A percentile compares a stretch with the other conserved stretches of the same genome.
phyloP scores from a whole-genome alignment of 2,329 filamentous ascomycete genomes.

The Venturia pyrina region DNA sequence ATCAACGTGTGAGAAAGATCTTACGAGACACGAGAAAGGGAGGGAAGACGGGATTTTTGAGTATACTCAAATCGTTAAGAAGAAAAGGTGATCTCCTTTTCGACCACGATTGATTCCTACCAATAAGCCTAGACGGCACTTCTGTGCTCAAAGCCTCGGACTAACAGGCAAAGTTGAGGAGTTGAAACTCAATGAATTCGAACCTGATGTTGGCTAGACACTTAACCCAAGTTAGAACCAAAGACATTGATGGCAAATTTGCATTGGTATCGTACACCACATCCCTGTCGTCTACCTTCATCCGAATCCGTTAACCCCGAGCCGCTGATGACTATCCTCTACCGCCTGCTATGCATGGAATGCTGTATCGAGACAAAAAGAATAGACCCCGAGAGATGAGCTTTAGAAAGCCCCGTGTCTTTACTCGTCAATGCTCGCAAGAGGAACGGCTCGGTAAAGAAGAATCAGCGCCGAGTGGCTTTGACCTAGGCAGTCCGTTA shows the following conservation, averaged over 20 bases:
- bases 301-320: background rate
- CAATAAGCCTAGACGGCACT: background rate
- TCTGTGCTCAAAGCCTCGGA: background rate
- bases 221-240: background rate
- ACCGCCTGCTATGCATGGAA: slow-evolving; percentile 2
- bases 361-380: slow-evolving; percentile 1
- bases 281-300: background rate
- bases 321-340: background rate
- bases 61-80: background rate
- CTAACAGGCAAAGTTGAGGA: background rate
- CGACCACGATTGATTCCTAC: background rate
- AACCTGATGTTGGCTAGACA: background rate
- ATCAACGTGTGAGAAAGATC: background rate
- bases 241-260: background rate
- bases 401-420: background rate
- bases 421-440: slow-evolving; percentile 49
- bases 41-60: background rate
- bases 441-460: slow-evolving; percentile 64
- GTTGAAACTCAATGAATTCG: background rate
- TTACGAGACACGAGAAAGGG: background rate
- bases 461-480: slow-evolving; percentile 74
- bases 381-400: background rate
- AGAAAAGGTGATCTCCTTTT: background rate
- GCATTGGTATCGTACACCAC: background rate
- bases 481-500: slow-evolving; percentile 40